A percentile compares a stretch with the other conserved stretches of the same genome.
phyloP scores from a whole-genome alignment of 2,329 filamentous ascomycete genomes.

The Ophiostoma quercus region DNA sequence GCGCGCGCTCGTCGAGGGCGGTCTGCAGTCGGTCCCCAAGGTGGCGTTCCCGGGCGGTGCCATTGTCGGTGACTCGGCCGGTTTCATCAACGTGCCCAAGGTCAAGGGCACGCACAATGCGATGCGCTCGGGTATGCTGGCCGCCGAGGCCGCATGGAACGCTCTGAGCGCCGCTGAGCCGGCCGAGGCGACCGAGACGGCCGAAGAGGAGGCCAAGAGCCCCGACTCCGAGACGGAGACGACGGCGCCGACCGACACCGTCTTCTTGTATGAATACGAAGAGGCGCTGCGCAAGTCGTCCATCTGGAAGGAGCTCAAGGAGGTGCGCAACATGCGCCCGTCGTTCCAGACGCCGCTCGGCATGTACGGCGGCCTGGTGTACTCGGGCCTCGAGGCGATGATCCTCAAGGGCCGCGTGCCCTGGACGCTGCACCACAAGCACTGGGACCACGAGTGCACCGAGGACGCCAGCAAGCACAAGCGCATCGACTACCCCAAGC shows the following conservation, averaged over 20 bases:
- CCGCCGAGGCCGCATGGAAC: slow-evolving; percentile 80
- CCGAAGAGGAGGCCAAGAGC: not conserved
- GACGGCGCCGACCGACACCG: slow-evolving; percentile 39
- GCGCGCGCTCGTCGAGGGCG: slow-evolving; percentile 84
- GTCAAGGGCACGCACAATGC: slow-evolving; percentile 98
- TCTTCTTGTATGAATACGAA: slow-evolving; percentile 95
- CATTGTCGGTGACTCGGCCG: slow-evolving; percentile 90
- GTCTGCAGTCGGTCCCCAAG: slow-evolving; percentile 96
- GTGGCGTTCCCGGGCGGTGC: slow-evolving; percentile 94
- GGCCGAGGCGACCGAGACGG: slow-evolving; percentile 24
- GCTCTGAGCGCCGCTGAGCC: slow-evolving; percentile 51
- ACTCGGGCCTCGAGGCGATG: slow-evolving; percentile 89
- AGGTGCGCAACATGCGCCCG: slow-evolving; percentile 95
- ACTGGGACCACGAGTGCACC: slow-evolving; percentile 71
- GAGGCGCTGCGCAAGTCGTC: slow-evolving; percentile 75
- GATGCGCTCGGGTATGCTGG: slow-evolving; percentile 96
- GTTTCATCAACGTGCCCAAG: slow-evolving; percentile 96
- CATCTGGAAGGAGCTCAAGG: slow-evolving; percentile 91
- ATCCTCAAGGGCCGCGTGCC: slow-evolving; percentile 77
- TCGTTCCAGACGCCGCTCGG: slow-evolving; percentile 87
- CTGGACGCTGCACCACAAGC: slow-evolving; percentile 87
- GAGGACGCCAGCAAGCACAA: slow-evolving; percentile 70
- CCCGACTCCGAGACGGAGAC: not conserved
- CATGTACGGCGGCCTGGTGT: slow-evolving; percentile 81
- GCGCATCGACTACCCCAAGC: slow-evolving; percentile 96